Evolutionary conservation across 441 rosid genomes (phyloP), one percentile per base, ranked within the genome.

Genomic region (Pelargonium cotyledonis): DNA sequence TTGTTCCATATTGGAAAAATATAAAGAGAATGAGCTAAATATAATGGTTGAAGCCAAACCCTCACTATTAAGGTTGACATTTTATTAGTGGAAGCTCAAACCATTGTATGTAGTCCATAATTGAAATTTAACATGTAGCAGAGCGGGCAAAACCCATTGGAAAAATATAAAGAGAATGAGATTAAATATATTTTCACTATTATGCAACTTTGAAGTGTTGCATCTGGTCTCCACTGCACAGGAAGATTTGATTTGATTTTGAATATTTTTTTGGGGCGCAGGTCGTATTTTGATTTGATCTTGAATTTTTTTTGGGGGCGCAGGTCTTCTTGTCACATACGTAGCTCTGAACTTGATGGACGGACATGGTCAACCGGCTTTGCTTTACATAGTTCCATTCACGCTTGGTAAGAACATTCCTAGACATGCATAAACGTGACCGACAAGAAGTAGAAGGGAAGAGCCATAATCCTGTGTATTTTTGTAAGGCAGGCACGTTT

Each of bases 311-410:
- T 40, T 8, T 65, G 53, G 3, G 1, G 19, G 31, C 74, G 62
- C 79, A 89, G 94, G 91, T 77, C 89, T 88, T 44, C 88, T 88
- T 15, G 67, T 86, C 68, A 88, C 94, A 38, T 88, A 88, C 62
- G 76, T 88, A 69, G 94, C 91, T 40, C 67, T 88, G 78, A 86
- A 85, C 76, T 75, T 86, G 81, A 88, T 88, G 94, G 94, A 88
- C 41, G 94, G 94, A 72, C 94, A 86, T 72, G 94, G 94, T 61
- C 91, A 88, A 70, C 90, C 89, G 11, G 94, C 94, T 23, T 72
- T 88, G 78, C 89, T 88, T 57, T 86, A 88, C 77, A 88, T 88
- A 6, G 90, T 85, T 65, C 94, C 94, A 7, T 88, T 86, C 73
- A 88, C 84, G 46, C 85, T 88, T 1, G 90, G 98, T 93, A 86